phyloP scores from a whole-genome alignment of 2,329 filamentous ascomycete species.

The Lachnellula arida region DNA sequence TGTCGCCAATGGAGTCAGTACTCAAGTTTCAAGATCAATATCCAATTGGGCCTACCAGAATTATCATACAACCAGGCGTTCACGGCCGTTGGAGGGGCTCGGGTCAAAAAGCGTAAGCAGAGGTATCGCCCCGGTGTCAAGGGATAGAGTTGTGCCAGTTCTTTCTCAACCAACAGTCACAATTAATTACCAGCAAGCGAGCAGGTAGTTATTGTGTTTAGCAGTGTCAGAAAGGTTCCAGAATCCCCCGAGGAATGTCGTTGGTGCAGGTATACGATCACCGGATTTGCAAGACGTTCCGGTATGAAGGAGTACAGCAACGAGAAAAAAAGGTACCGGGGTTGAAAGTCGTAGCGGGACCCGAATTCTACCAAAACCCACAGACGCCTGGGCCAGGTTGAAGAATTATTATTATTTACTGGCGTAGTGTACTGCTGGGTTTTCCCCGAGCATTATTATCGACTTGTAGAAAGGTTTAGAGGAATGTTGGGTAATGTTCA shows the following conservation, averaged over 20 bases:
- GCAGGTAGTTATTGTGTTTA: neutral
- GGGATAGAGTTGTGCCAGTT: neutral
- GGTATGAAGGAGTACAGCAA: constrained; percentile 16
- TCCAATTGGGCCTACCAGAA: constrained; percentile 11
- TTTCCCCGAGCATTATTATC: constrained; percentile 5
- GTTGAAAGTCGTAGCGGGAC: constrained; percentile 20
- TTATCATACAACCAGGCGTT: constrained; percentile 3
- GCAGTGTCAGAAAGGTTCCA: neutral
- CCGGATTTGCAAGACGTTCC: constrained; percentile 5
- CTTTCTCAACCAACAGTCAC: neutral
- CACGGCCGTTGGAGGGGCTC: constrained; percentile 3
- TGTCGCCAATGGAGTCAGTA: constrained; percentile 1
- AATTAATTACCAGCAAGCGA: neutral
- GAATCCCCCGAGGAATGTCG: constrained; percentile 1
- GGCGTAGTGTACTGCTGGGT: neutral
- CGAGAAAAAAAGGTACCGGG: constrained; percentile 20
- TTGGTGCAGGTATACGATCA: constrained; percentile 16
- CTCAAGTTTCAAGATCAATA: neutral
- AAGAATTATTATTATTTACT: constrained; percentile 3
- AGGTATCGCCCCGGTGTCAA: neutral
- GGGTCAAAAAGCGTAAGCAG: constrained; percentile 1
- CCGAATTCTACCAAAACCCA: constrained; percentile 12
- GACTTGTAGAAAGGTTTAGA: constrained; percentile 7
- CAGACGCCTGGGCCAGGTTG: constrained; percentile 2
- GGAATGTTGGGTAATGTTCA: constrained; percentile 25